These are phyloP conservation scores for Pachyrhizus erosus DNA, from an alignment of 306 rosid genomes.

Conservation along the genomic window DNA sequence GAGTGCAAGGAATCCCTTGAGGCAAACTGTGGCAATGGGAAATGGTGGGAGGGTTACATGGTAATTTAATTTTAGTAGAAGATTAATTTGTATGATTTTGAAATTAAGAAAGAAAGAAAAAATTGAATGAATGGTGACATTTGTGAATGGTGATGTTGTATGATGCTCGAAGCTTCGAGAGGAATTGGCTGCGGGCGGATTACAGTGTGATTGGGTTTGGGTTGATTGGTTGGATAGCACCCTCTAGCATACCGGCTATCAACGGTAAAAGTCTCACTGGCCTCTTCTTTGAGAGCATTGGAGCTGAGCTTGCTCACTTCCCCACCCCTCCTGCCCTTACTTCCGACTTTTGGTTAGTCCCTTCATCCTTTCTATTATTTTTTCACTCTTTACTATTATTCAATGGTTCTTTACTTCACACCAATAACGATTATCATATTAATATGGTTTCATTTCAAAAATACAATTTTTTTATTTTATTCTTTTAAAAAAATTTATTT, in stretches of 20 bases:
- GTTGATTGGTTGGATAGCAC: slow-evolving; percentile 91
- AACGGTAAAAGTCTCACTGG: slow-evolving; percentile 85
- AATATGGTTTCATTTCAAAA: too few relatives aligned
- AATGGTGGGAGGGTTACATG: slow-evolving; percentile 71
- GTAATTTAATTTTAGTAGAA: slow-evolving; percentile 57
- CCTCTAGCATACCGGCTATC: slow-evolving; percentile 88
- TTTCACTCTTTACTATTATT: neutral
- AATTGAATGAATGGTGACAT: slow-evolving; percentile 7
- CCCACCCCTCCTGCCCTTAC: slow-evolving; percentile 88
- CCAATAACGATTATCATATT: neutral
- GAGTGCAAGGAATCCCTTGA: slow-evolving; percentile 66
- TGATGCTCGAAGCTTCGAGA: slow-evolving; percentile 58
- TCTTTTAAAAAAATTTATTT: too few relatives aligned
- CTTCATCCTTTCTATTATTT: neutral
- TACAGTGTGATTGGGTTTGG: slow-evolving; percentile 92
- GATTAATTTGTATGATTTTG: neutral
- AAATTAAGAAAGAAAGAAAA: neutral
- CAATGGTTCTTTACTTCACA: neutral
- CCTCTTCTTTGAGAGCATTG: slow-evolving; percentile 94
- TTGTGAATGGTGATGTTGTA: neutral
- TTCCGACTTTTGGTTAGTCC: slow-evolving; percentile 77
- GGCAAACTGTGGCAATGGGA: slow-evolving; percentile 57
- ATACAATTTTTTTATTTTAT: too few relatives aligned
- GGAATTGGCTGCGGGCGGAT: slow-evolving; percentile 87
- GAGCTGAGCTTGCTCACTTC: slow-evolving; percentile 90